Base-by-base conservation (phyloP, 2,329 filamentous ascomycete species). In the Ophiostoma fasciatum region DNA sequence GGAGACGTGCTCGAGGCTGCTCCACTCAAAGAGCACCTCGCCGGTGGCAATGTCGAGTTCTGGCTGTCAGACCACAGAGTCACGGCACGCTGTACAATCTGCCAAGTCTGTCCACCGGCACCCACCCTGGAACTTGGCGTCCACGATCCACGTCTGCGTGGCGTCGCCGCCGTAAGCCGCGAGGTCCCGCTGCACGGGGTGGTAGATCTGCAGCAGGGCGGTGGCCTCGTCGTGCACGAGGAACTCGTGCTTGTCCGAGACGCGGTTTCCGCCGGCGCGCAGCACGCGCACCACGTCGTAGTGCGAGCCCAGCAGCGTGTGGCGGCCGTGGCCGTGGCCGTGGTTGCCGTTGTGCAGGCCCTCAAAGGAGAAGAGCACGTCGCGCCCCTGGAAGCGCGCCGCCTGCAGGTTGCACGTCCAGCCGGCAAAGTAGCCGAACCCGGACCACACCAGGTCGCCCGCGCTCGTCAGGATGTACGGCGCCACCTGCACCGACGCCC, bases 1-100 rank as follows among this genome's bases (percentile, higher is more conserved):
- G 29, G 60, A 55, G n/a, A 71, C 56, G 48, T 74, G 65, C 38
- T 73, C 67, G 9, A 74, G 51, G 42, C 64, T 66, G 21, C 59
- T 60, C 71, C 71, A 75, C 44, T 75, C 69, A 42, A 74, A 75
- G 10, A 74, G 42, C 4, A 75, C 50, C 28, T 63, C 55, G 3
- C 68, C 68, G 3, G 65, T 72, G 18, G 64, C 57, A 28, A 71
- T 65, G 38, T 72, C 62, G 12, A 66, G 55, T 45, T 56, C 51
- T 55, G 33, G n/a, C n/a, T n/a, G n/a, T n/a, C n/a, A n/a, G n/a
- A n/a, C n/a, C n/a, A n/a, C n/a, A n/a, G n/a, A n/a, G n/a, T n/a
- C n/a, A n/a, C n/a, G n/a, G n/a, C n/a, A n/a, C n/a, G n/a, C n/a
- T n/a, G n/a, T n/a, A n/a, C n/a, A n/a, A n/a, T n/a, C n/a, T n/a